Base-by-base conservation (phyloP, 306 rosid species). In the Mucuna pruriens region DNA sequence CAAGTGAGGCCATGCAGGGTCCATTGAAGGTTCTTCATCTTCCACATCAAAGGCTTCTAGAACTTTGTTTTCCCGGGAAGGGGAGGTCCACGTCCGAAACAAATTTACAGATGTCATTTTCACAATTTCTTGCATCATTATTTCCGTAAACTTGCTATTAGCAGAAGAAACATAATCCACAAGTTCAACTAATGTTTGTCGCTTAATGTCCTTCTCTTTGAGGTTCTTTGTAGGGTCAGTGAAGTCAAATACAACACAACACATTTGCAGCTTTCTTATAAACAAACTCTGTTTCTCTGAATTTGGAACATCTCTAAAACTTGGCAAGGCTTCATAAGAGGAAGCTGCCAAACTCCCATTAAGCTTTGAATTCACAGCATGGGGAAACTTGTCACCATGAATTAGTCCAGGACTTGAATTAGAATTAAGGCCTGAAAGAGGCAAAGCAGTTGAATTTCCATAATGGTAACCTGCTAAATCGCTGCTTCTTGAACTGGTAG, bases 71-170 rank as follows among this genome's bases (percentile, higher is more conserved):
- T 29, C 31, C 1, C 12, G 45, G 42, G 89, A 83, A 9, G 92
- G 91, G 76, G 91, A 84, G 58, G 88, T 84, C 33, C 86, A 87
- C 25, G 85, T 85, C 52, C 92, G 74, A 57, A 91, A 89, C 86
- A 89, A 87, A 80, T 91, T 91, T 20, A 57, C 26, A 34, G 89
- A 85, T 75, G 85, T 90, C 95, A 91, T 89, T 71, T 84, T 91
- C 19, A 91, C 85, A 1, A 89, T 89, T 65, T 89, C 92, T 82
- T 91, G 91, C 87, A 91, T 80, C 60, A 73, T 90, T 29, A 69
- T 68, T 85, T 90, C 94, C 17, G 91, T 26, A 80, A 90, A 83
- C 58, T 90, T 89, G 70, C 90, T 29, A 29, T 29, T 1, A 29
- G 31, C 31, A 29, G 31, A 29, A 29, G 31, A 29, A 29, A 29